Evolutionary conservation across 345 rosid species (phyloP).

Genomic region (Citrus maxima): DNA sequence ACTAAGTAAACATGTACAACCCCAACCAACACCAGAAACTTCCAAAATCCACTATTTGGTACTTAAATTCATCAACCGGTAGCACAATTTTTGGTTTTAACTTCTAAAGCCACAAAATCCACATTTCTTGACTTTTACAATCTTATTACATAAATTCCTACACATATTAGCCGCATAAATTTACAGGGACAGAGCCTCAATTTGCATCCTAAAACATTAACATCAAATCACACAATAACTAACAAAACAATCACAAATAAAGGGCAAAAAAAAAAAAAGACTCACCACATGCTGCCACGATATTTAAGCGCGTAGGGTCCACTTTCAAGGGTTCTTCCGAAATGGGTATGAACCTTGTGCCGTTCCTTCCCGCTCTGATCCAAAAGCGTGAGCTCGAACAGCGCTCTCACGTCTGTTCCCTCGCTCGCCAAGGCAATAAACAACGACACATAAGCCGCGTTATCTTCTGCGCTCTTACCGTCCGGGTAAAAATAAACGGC

Average conservation of each 20-base stretch:
- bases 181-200: not conserved
- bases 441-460: conserved; percentile 50
- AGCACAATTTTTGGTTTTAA: not conserved
- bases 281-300: conserved; percentile 87
- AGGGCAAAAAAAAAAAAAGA: not conserved
- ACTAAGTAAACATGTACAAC: not conserved
- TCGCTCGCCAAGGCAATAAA: conserved; percentile 77
- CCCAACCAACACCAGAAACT: not conserved
- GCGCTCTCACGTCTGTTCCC: conserved; percentile 73
- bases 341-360: conserved; percentile 78
- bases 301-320: conserved; percentile 76
- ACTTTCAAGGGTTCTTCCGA: conserved; percentile 67
- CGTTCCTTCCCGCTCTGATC: conserved; percentile 70
- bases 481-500: conserved; percentile 80
- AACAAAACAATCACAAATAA: not conserved
- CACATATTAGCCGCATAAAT: not conserved
- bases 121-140: not conserved
- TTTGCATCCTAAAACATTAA: not conserved
- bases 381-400: conserved; percentile 70
- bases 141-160: not conserved
- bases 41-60: not conserved
- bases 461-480: conserved; percentile 74
- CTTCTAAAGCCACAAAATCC: not conserved
- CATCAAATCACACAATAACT: not conserved
- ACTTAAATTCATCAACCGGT: not conserved